Evolutionary conservation across 2,329 filamentous ascomycete genomes (phyloP), one percentile per base, ranked within the genome.

Genomic region (Xylaria sp.): DNA sequence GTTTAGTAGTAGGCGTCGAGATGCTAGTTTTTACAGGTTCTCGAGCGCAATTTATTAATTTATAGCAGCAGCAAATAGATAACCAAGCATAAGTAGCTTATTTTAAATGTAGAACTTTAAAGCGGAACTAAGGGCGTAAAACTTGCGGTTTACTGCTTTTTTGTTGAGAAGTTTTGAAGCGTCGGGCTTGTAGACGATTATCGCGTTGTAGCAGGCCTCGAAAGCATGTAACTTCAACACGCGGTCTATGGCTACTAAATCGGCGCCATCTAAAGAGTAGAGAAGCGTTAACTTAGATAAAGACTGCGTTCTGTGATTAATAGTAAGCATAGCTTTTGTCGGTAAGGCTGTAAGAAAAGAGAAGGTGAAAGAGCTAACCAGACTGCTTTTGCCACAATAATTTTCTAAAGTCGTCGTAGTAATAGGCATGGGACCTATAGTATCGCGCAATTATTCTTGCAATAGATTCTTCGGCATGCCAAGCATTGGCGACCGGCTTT

Each of bases 401-500:
- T 60, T 60, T 42, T 25, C 42, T 60, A 60, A 60, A 60, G 42
- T 60, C 42, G 27, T 60, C 18, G 42, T 32, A 42, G 42, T 16
- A 25, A 50, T 60, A 42, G 40, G 57, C 57, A 60, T 50, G 42
- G 57, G 57, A 37, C 57, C 57, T 42, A 42, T 60, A 60, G 57
- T 16, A 32, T 60, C 25, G 57, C 42, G 57, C 42, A 50, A 60
- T 32, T 42, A 60, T 42, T 60, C 42, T 60, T 18, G 57, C 27
- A 60, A 42, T 60, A 60, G 42, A 60, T 37, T 13, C 3, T 60
- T 60, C 3, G 42, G 57, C 42, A 60, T 47, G 57, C 50, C 25
- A n/a, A 60, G 57, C 57, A 60, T 60, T 60, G 57, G 25, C 57
- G 42, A 60, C 42, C 57, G 42, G 57, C 57, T 60, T 60, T 1